A percentile compares a stretch with the other conserved stretches of the same genome.
Conservation (phyloP, 225 moss, liverwort and hornwort species). For the Pseudoscleropodium purum region DNA sequence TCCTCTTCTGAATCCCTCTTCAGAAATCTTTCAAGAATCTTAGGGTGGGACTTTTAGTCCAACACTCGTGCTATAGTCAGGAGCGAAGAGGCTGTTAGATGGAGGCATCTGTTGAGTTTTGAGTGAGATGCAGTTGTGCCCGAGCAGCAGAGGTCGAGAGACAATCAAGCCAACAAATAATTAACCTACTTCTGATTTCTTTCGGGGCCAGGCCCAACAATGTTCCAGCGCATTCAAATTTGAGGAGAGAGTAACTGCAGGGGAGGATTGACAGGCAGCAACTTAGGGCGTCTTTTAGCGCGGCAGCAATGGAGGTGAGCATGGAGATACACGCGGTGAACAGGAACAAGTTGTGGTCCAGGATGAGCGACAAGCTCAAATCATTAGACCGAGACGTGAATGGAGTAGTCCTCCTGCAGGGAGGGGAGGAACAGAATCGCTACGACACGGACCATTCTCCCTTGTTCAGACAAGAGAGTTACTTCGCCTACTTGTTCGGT, state of each 20-base stretch:
- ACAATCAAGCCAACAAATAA: not conserved
- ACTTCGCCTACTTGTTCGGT: slow-evolving; percentile 87
- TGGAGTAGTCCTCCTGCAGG: slow-evolving; percentile 55
- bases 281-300: not conserved
- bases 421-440: slow-evolving; percentile 61
- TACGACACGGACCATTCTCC: slow-evolving; percentile 65
- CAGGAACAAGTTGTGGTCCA: slow-evolving; percentile 41
- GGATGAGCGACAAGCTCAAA: slow-evolving; percentile 29
- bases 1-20: not conserved
- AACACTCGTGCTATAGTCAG: not conserved
- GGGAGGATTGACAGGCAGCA: not conserved
- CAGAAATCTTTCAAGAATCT: not conserved
- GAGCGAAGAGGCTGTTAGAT: not conserved
- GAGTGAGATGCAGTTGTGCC: not conserved
- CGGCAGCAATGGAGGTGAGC: slow-evolving; percentile 33
- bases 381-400: slow-evolving; percentile 1
- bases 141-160: not conserved
- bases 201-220: not conserved
- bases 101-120: not conserved
- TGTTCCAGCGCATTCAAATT: not conserved
- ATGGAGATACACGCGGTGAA: slow-evolving; percentile 61
- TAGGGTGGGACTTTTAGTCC: not conserved
- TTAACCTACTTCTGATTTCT: not conserved
- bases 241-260: not conserved
- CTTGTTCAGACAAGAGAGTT: slow-evolving; percentile 93